Percentiles rank a stretch among this genome's conserved stretches.
These are phyloP conservation scores for Alternaria consortialis DNA, from an alignment of 2,329 filamentous ascomycete genomes.

Conservation along the genomic window DNA sequence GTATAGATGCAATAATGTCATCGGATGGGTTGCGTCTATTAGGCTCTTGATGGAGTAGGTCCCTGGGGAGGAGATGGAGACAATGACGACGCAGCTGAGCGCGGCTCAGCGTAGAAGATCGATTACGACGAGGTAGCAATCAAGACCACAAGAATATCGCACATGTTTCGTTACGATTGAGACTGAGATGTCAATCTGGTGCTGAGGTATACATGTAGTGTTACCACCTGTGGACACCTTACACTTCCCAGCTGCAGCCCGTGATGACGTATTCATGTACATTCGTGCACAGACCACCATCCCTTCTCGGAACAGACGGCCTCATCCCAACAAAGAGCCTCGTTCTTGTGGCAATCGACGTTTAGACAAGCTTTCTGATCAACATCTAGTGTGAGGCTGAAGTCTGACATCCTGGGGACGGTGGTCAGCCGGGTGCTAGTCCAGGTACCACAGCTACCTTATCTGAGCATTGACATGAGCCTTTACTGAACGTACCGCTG, in stretches of 20 bases:
- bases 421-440: not conserved
- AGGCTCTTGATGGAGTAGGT: not conserved
- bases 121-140: not conserved
- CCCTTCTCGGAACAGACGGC: not conserved
- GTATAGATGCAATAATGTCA: not conserved
- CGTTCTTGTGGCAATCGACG: not conserved
- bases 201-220: not conserved
- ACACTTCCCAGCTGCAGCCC: not conserved
- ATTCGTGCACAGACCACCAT: slow-evolving; percentile 4
- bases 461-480: not conserved
- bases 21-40: not conserved
- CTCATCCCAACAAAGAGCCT: not conserved
- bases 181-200: not conserved
- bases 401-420: not conserved
- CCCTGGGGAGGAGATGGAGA: not conserved
- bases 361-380: slow-evolving; percentile 12
- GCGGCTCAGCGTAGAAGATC: not conserved
- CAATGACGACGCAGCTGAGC: not conserved
- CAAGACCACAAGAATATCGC: not conserved
- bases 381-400: not conserved
- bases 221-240: not conserved
- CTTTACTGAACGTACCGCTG: not conserved
- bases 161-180: not conserved
- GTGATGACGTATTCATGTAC: slow-evolving; percentile 1
- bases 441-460: not conserved